Evolutionary conservation across 331 rosid species (phyloP).

Genomic region (Stylosanthes scabra): DNA sequence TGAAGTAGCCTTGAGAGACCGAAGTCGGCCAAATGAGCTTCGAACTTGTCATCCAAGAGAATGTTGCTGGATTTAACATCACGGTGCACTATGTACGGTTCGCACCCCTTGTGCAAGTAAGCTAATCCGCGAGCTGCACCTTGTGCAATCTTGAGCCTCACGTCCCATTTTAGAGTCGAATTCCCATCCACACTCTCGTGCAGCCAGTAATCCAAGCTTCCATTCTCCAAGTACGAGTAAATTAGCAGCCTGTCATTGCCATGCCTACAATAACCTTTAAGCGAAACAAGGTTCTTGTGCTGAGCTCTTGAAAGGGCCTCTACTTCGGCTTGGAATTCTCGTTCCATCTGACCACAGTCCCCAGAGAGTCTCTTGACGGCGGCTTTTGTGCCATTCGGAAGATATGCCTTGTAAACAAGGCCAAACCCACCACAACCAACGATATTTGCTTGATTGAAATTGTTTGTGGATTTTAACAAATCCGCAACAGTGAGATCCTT

Average conservation of each 20-base stretch:
- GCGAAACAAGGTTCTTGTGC: conserved; percentile 83
- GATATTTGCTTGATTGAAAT: conserved; percentile 76
- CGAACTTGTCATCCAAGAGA: conserved; percentile 65
- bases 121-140: conserved; percentile 73
- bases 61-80: conserved; percentile 87
- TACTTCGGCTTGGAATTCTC: conserved; percentile 82
- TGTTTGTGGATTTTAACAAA: conserved; percentile 66
- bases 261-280: conserved; percentile 74
- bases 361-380: conserved; percentile 81
- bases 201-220: conserved; percentile 85
- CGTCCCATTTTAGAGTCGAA: conserved; percentile 67
- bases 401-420: conserved; percentile 76
- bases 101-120: conserved; percentile 73
- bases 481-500: conserved; percentile 69
- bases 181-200: conserved; percentile 67
- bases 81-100: conserved; percentile 77
- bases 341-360: conserved; percentile 83
- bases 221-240: conserved; percentile 76
- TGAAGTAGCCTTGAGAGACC: conserved; percentile 73
- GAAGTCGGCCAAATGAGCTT: conserved; percentile 81
- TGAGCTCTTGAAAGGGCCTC: conserved; percentile 84
- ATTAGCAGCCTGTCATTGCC: conserved; percentile 68
- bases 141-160: conserved; percentile 71
- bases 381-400: conserved; percentile 68
- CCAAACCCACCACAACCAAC: conserved; percentile 91